Evolutionary conservation across 2,329 filamentous ascomycete species (phyloP).

Genomic region (Colletotrichum filicis): DNA sequence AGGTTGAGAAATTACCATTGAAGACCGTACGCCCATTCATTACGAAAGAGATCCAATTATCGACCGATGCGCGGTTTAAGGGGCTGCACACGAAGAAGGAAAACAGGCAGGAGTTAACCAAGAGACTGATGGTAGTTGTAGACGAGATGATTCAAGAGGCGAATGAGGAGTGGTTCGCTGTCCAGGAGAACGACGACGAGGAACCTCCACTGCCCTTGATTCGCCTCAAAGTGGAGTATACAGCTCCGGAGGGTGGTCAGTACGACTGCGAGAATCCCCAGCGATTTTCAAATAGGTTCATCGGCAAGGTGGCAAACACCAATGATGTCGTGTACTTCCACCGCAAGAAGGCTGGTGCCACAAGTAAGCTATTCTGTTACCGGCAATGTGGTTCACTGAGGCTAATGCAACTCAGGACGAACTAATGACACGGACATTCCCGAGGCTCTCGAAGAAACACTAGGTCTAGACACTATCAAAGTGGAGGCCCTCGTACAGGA

Average conservation of each 20-base stretch:
- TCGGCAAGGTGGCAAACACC: conserved; percentile 89
- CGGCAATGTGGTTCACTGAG: neutral
- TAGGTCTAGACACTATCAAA: conserved; percentile 81
- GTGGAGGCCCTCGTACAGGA: conserved; percentile 91
- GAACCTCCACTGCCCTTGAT: conserved; percentile 83
- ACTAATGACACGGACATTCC: conserved; percentile 68
- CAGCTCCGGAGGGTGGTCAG: conserved; percentile 82
- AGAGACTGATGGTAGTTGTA: conserved; percentile 80
- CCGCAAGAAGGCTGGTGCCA: conserved; percentile 78
- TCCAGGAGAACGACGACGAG: conserved; percentile 74
- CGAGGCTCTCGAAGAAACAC: conserved; percentile 71
- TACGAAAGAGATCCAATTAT: conserved; percentile 82
- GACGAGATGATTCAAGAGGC: conserved; percentile 90
- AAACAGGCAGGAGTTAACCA: conserved; percentile 83
- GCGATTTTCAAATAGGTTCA: conserved; percentile 92
- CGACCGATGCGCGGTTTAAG: conserved; percentile 80
- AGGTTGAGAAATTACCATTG: conserved; percentile 81
- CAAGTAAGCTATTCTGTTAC: conserved; percentile 49
- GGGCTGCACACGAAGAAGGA: conserved; percentile 83
- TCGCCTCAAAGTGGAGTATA: conserved; percentile 90
- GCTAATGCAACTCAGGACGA: conserved; percentile 41
- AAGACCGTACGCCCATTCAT: conserved; percentile 93
- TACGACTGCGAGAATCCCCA: conserved; percentile 97
- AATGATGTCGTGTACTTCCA: conserved; percentile 96
- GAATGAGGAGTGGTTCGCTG: conserved; percentile 80